Evolutionary conservation across 2,329 filamentous ascomycete species (phyloP), one percentile per base, ranked within the genome.

Genomic region (Hansfordia pulvinata): DNA sequence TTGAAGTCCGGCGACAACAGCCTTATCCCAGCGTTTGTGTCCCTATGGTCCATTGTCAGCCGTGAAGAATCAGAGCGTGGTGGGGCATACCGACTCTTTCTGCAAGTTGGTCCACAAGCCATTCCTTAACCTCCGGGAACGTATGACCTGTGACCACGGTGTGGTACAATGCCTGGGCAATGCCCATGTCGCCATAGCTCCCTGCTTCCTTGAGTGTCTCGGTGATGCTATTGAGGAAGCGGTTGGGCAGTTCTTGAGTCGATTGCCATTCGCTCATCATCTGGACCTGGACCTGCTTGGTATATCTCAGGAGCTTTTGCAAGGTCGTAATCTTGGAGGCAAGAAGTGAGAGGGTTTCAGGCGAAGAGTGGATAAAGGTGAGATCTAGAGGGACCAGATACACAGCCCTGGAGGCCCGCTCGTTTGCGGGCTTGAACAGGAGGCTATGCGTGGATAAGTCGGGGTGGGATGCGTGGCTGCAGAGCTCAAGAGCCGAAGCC

Each of bases 21-120:
- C 77, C 43, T 88, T 92, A 35, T 96, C 86, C 90, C 90, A 98
- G 25, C 90, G 67, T 52, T 93, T 94, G 41, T 93, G 82, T 1
- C 85, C 85, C 78, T 90, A 26, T 12, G 11, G 2, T 41, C 30
- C 15, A 20, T 30, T 35, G 27, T 27, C 20, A 32, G 27, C 15
- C 6, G 19, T 4, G 9, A 17, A 28, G 12, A 22, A 19, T 14
- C 16, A 12, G 18, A 13, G 23, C 17, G 13, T 26, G 14, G 2
- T 27, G 18, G 13, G 3, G 11, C 10, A 8, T 17, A 50, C 68
- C 43, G 59, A 86, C 82, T 35, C 82, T 62, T 44, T 92, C 83
- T 6, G 74, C 71, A 17, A 94, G 56, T 36, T 80, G 79, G 42
- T 93, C 84, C 4, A 86, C 71, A 2, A 98, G 62, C 78, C 92